Percentiles rank a stretch among this genome's conserved stretches.
Evolutionary conservation across 768 basidiomycete genomes (phyloP).

Genomic region (Pisolithus marmoratus): DNA sequence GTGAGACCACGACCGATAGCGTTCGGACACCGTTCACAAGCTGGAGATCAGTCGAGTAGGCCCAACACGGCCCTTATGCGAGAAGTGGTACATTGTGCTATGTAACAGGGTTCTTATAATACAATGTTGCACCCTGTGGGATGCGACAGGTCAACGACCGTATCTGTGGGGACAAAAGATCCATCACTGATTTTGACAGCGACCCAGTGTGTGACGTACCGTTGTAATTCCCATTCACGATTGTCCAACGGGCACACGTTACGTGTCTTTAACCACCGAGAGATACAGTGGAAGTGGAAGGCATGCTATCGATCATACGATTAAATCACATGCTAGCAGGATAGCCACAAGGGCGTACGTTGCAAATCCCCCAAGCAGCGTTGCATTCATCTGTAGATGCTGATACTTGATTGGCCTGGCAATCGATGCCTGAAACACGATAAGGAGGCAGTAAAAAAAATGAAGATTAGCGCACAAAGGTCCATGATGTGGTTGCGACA

Average conservation of each 20-base stretch:
- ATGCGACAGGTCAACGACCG: constrained; percentile 29
- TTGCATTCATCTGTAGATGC: constrained; percentile 96
- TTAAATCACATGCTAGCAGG: not conserved
- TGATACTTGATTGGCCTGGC: constrained; percentile 97
- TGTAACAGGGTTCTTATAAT: constrained; percentile 12
- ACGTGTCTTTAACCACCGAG: constrained; percentile 96
- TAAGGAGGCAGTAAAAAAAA: constrained; percentile 1
- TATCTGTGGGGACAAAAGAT: constrained; percentile 24
- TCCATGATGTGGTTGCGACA: constrained; percentile 99
- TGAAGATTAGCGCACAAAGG: constrained; percentile 60
- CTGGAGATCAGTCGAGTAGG: not conserved
- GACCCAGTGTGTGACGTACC: constrained; percentile 43
- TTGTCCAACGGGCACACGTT: constrained; percentile 95
- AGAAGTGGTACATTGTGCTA: constrained; percentile 10
- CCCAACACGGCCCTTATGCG: not conserved
- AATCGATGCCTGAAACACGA: constrained; percentile 80
- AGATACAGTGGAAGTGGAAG: constrained; percentile 99
- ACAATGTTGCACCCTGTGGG: constrained; percentile 6
- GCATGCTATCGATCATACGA: constrained; percentile 61
- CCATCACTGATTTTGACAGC: not conserved
- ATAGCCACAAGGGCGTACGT: constrained; percentile 42
- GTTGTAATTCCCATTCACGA: constrained; percentile 95
- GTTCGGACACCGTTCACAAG: too few species aligned
- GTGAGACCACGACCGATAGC: too few species aligned
- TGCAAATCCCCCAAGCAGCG: constrained; percentile 99